Evolutionary conservation across 306 rosid genomes (phyloP).

Genomic region (Quercus berberidifolia): DNA sequence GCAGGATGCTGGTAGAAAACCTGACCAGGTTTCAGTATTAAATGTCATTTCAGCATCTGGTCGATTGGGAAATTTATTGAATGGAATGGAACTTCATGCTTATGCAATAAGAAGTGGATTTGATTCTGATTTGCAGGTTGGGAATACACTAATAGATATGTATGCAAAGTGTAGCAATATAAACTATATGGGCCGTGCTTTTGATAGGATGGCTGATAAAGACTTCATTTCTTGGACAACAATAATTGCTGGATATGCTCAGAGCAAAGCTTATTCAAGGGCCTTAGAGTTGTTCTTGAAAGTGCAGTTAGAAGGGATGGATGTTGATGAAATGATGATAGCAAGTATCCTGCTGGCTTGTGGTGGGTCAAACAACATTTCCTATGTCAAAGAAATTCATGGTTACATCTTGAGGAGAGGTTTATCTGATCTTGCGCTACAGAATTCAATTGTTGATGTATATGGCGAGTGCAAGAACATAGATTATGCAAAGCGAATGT

Average conservation of each 20-base stretch:
- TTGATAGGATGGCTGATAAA: conserved; percentile 39
- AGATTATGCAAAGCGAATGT: conserved; percentile 43
- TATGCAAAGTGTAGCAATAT: conserved; percentile 55
- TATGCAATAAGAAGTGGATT: conserved; percentile 52
- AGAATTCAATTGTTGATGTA: conserved; percentile 52
- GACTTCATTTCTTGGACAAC: conserved; percentile 79
- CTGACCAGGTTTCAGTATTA: conserved; percentile 57
- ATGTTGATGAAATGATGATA: conserved; percentile 56
- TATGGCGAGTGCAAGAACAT: conserved; percentile 50
- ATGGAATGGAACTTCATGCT: conserved; percentile 71
- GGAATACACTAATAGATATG: conserved; percentile 69
- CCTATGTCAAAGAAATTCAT: conserved; percentile 55
- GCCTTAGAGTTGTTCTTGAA: conserved; percentile 47
- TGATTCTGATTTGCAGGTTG: conserved; percentile 51
- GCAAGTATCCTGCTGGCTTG: conserved; percentile 64
- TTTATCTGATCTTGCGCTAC: conserved; percentile 49
- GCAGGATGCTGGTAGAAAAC: conserved; percentile 37
- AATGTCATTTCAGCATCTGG: conserved; percentile 57
- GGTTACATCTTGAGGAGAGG: conserved; percentile 39
- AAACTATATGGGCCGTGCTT: conserved; percentile 47
- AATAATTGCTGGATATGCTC: conserved; percentile 63
- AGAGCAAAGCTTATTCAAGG: conserved; percentile 36
- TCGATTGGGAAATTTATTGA: conserved; percentile 42
- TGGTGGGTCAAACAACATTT: conserved; percentile 37
- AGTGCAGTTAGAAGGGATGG: conserved; percentile 37